Base-by-base conservation (phyloP, 345 rosid species). In the Diplotaxis tenuifolia region DNA sequence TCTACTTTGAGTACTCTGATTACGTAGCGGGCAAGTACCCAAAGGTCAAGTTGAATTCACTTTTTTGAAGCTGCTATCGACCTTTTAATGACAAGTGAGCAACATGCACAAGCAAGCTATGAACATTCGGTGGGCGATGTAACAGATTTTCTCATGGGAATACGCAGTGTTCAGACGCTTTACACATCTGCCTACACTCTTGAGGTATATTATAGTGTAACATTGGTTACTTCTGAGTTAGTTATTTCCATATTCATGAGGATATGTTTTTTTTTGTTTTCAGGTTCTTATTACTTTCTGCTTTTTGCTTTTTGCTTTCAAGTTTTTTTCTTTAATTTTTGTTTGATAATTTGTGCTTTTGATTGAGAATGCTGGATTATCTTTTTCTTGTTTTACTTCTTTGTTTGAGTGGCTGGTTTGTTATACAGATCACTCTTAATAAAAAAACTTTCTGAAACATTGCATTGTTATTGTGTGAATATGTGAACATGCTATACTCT, bases 1-100 rank as follows among this genome's bases (percentile, higher is more conserved):
- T 34, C 14, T 72, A 53, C 62, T 10, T 63, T 11, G 63, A 63
- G 1, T 72, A 72, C 47, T 16, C 63, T 52, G 76, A 72, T n/a
- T 11, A 12, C 9, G 7, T 72, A 12, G 55, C 55, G 11, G 12
- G 12, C 40, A 32, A 62, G 63, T 72, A 72, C 38, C 70, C 62
- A 3, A 72, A 72, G 9, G 55, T 72, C 7, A 72, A 52, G 0
- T 72, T 62, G 7, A 0, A 4, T 47, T 47, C 54, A 3, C 54
- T 47, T 16, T n/a, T 10, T 47, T 16, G 21, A 47, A 47, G 54
- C 54, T 47, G 7, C 9, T 2, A 16, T 47, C 54, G 54, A 47
- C 21, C 54, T 47, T 47, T 18, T 0, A 7, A 47, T 47, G 21
- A 16, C 54, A 47, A 47, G 54, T 7, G 54, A 47, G 54, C 54